phyloP scores from a whole-genome alignment of 352 stramenopile species.

The Phytophthora pseudosyringae region DNA sequence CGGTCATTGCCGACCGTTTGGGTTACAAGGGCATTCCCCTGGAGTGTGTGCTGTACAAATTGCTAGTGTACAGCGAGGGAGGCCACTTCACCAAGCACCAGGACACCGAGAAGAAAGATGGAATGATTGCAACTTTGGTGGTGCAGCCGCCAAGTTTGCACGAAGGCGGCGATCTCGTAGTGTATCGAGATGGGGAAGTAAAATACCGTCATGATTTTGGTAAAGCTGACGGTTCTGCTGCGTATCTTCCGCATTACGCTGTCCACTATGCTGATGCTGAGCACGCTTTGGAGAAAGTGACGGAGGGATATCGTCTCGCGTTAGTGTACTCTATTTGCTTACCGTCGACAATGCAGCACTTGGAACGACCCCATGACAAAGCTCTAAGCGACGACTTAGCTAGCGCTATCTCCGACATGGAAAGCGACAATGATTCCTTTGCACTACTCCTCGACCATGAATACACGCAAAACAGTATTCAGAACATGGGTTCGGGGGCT shows the following conservation, averaged over 20 bases:
- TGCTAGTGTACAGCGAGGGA: constrained; percentile 51
- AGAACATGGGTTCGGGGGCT: constrained; percentile 16
- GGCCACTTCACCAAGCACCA: constrained; percentile 53
- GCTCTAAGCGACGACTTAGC: constrained; percentile 11
- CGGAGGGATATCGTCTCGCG: constrained; percentile 27
- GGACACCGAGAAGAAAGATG: constrained; percentile 60
- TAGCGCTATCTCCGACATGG: constrained; percentile 5
- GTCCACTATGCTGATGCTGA: constrained; percentile 36
- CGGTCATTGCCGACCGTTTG: constrained; percentile 8
- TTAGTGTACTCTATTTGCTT: constrained; percentile 33
- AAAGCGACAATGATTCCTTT: constrained; percentile 10
- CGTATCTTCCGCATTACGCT: constrained; percentile 24
- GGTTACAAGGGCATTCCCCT: constrained; percentile 23
- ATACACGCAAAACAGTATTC: constrained; percentile 36
- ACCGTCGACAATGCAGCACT: constrained; percentile 11
- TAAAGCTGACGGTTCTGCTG: constrained; percentile 14
- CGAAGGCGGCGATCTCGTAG: constrained; percentile 26
- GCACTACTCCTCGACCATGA: constrained; percentile 29
- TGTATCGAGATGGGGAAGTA: constrained; percentile 14
- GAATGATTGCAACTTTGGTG: constrained; percentile 59
- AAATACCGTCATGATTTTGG: constrained; percentile 27
- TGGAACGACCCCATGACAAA: not conserved
- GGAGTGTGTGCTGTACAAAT: constrained; percentile 43
- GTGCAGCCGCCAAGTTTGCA: constrained; percentile 38
- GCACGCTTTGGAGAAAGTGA: constrained; percentile 31